These are phyloP conservation scores for Selaginella tamariscina DNA, from an alignment of 75 land plant species.

Conservation along the genomic window DNA sequence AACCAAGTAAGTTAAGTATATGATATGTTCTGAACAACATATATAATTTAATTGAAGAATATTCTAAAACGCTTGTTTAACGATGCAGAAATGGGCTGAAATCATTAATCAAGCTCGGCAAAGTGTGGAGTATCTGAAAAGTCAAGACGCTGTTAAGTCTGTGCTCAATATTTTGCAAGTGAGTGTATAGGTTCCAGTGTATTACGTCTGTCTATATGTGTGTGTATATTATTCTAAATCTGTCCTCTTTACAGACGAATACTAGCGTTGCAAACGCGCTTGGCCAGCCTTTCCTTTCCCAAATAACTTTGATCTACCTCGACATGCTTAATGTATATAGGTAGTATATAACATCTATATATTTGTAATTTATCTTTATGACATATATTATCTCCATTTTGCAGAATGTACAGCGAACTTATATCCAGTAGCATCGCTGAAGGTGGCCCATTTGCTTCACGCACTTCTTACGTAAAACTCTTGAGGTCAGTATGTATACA, in stretches of 20 bases:
- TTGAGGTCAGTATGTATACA: slow-evolving; percentile 37
- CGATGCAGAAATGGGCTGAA: slow-evolving; percentile 87
- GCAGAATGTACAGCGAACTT: slow-evolving; percentile 99
- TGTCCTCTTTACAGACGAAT: slow-evolving; percentile 53
- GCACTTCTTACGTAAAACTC: slow-evolving; percentile 83
- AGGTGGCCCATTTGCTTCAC: slow-evolving; percentile 95
- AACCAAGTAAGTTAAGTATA: slow-evolving; percentile 45
- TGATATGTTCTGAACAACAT: background rate
- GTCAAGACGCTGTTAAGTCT: slow-evolving; percentile 72
- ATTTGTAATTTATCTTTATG: background rate
- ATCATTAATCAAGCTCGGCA: slow-evolving; percentile 88
- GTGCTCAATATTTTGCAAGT: slow-evolving; percentile 96
- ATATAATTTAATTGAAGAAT: background rate
- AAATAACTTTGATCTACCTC: slow-evolving; percentile 72
- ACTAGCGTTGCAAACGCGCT: slow-evolving; percentile 93
- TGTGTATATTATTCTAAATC: too few species aligned
- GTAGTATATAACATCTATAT: too few species aligned
- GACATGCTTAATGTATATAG: slow-evolving; percentile 99
- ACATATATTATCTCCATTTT: background rate
- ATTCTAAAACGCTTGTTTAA: background rate
- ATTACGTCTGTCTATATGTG: background rate
- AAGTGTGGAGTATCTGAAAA: slow-evolving; percentile 74
- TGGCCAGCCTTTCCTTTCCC: slow-evolving; percentile 73
- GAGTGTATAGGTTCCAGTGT: background rate
- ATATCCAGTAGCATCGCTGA: slow-evolving; percentile 84